phyloP scores from a whole-genome alignment of 2,329 filamentous ascomycete species.

The Diaporthe eres region DNA sequence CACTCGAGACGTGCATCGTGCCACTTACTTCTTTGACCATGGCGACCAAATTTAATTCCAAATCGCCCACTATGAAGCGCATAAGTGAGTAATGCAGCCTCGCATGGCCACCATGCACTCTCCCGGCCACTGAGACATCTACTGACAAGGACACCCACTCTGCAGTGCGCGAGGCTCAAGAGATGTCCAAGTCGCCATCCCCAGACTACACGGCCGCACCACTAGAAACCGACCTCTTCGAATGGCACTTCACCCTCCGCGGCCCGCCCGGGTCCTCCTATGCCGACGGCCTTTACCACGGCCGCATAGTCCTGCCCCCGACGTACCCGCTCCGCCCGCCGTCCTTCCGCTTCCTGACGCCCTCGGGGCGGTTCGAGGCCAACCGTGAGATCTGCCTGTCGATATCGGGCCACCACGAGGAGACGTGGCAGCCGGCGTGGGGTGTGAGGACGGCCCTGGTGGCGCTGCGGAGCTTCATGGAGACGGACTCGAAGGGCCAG shows the following conservation, averaged over 20 bases:
- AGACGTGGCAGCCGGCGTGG: slow-evolving; percentile 99
- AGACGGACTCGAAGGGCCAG: slow-evolving; percentile 88
- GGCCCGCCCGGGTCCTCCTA: slow-evolving; percentile 88
- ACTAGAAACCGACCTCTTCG: slow-evolving; percentile 90
- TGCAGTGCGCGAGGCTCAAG: slow-evolving; percentile 88
- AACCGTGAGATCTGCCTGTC: slow-evolving; percentile 97
- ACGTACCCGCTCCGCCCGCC: slow-evolving; percentile 93
- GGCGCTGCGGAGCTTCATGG: slow-evolving; percentile 90
- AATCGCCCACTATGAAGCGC: slow-evolving; percentile 86
- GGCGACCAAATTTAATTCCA: slow-evolving; percentile 74
- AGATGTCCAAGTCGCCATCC: slow-evolving; percentile 84
- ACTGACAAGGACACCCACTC: slow-evolving; percentile 5
- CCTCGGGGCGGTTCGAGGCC: slow-evolving; percentile 92
- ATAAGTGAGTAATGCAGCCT: slow-evolving; percentile 72
- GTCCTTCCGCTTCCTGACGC: slow-evolving; percentile 94
- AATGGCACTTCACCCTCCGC: slow-evolving; percentile 99
- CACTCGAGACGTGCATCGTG: neutral
- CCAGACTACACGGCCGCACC: slow-evolving; percentile 89
- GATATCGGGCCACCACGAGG: slow-evolving; percentile 95
- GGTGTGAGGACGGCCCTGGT: slow-evolving; percentile 90
- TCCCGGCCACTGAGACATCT: neutral
- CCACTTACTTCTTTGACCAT: slow-evolving; percentile 48
- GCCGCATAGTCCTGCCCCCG: slow-evolving; percentile 90
- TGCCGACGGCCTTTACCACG: slow-evolving; percentile 89
- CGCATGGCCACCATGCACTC: neutral